These are phyloP conservation scores for Ordospora pajunii DNA, from an alignment of 371 early-diverging fungal genomes.

Conservation along the genomic window DNA sequence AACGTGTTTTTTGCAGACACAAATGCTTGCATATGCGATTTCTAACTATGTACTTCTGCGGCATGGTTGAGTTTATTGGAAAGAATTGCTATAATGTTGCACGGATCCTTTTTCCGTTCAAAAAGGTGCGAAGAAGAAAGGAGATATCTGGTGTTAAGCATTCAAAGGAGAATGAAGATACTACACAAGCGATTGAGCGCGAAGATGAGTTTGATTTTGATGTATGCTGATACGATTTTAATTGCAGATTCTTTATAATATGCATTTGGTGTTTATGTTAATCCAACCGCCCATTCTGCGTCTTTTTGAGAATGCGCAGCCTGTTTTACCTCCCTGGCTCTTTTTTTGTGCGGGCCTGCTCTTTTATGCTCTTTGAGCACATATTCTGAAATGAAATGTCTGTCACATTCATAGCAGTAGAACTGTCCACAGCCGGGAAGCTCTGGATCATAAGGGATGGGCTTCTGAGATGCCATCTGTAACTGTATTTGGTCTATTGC, in stretches of 20 bases:
- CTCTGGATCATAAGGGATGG: not conserved
- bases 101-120: constrained; percentile 20
- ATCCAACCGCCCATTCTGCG: constrained; percentile 20
- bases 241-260: not conserved
- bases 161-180: not conserved
- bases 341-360: constrained; percentile 21
- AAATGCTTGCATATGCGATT: constrained; percentile 1
- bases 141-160: not conserved
- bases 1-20: not conserved
- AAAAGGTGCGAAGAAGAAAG: not conserved
- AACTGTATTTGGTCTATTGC: not conserved
- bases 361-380: constrained; percentile 8
- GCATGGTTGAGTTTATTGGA: not conserved
- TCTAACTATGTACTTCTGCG: not conserved
- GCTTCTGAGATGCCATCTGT: not conserved
- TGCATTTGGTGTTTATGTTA: not conserved
- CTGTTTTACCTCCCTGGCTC: constrained; percentile 17
- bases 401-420: constrained; percentile 40
- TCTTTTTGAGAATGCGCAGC: constrained; percentile 7
- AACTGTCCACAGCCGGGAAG: constrained; percentile 16
- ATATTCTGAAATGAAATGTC: constrained; percentile 33
- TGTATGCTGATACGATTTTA: not conserved
- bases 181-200: not conserved
- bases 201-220: not conserved
- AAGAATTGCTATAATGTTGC: constrained; percentile 1